Evolutionary conservation across 192 early-diverging fungal genomes (phyloP).

Genomic region (Entomortierella parvispora): DNA sequence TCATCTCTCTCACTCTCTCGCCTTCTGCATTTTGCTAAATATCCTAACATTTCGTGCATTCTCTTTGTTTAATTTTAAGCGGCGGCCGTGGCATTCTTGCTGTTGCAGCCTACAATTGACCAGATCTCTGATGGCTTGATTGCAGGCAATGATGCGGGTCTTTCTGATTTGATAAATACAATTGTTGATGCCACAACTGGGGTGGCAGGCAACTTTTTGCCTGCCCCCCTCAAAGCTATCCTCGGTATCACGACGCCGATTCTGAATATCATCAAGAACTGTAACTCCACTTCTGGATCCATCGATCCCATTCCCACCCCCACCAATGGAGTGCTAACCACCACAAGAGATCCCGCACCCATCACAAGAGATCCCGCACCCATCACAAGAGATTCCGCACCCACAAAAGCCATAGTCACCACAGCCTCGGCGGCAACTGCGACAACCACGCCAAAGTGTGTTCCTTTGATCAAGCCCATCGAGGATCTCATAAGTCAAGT

Average conservation of each 20-base stretch:
- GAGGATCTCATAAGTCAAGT: not conserved
- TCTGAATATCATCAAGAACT: slow-evolving; percentile 12
- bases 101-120: slow-evolving; percentile 13
- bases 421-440: no score
- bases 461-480: slow-evolving; percentile 15
- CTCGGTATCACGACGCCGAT: slow-evolving; percentile 3
- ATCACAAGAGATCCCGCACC: no score
- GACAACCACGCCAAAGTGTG: no score
- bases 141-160: not conserved
- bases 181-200: not conserved
- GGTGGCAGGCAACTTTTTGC: not conserved
- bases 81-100: not conserved
- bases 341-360: no score
- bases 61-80: not conserved
- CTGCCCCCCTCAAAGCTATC: slow-evolving; percentile 1
- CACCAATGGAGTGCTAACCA: no score
- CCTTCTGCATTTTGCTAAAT: not conserved
- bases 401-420: no score
- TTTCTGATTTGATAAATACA: not conserved
- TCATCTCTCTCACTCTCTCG: not conserved
- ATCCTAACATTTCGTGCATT: not conserved
- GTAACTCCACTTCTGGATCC: not conserved
- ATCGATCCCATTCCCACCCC: no score
- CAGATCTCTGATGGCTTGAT: slow-evolving; percentile 2
- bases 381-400: no score